A percentile compares a stretch with the other conserved stretches of the same genome.
Conservation (phyloP, 2,329 filamentous ascomycete species). For the Fusarium nygamai region DNA sequence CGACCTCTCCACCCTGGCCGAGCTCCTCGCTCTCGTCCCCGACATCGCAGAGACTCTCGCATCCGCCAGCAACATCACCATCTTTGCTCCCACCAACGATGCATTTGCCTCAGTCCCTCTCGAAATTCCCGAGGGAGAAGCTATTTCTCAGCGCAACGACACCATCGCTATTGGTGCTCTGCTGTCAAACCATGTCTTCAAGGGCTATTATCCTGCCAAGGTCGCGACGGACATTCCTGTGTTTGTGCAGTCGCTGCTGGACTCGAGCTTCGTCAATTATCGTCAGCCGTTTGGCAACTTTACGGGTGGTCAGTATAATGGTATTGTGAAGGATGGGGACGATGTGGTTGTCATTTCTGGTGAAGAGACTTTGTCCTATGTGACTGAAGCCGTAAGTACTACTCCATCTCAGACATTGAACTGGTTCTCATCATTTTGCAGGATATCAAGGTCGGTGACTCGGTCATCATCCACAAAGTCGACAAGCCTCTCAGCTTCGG, state of each 20-base stretch:
- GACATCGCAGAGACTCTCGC: slow-evolving; percentile 46
- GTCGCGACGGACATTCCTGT: slow-evolving; percentile 44
- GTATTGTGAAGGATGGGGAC: slow-evolving; percentile 45
- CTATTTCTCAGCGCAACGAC: slow-evolving; percentile 45
- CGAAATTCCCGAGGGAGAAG: slow-evolving; percentile 47
- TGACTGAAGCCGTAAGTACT: slow-evolving; percentile 45
- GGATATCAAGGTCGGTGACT: slow-evolving; percentile 45
- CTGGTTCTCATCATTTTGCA: background rate
- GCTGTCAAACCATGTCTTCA: slow-evolving; percentile 47
- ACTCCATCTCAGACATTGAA: background rate
- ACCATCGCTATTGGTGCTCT: slow-evolving; percentile 46
- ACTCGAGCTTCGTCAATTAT: slow-evolving; percentile 44
- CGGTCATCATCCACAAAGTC: slow-evolving; percentile 46
- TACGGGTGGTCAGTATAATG: slow-evolving; percentile 51
- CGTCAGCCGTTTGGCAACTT: slow-evolving; percentile 51
- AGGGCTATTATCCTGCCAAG: slow-evolving; percentile 44
- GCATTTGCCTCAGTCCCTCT: slow-evolving; percentile 48
- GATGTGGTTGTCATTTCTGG: slow-evolving; percentile 48
- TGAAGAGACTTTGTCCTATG: slow-evolving; percentile 45
- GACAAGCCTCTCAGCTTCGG: slow-evolving; percentile 44
- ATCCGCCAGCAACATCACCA: slow-evolving; percentile 47
- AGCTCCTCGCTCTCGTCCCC: slow-evolving; percentile 31
- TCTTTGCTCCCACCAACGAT: slow-evolving; percentile 49
- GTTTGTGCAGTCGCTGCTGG: slow-evolving; percentile 45
- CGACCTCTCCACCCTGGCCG: slow-evolving; percentile 28